These are phyloP conservation scores for Musa itinerans DNA, from an alignment of 176 grass and related monocot species.

Conservation along the genomic window DNA sequence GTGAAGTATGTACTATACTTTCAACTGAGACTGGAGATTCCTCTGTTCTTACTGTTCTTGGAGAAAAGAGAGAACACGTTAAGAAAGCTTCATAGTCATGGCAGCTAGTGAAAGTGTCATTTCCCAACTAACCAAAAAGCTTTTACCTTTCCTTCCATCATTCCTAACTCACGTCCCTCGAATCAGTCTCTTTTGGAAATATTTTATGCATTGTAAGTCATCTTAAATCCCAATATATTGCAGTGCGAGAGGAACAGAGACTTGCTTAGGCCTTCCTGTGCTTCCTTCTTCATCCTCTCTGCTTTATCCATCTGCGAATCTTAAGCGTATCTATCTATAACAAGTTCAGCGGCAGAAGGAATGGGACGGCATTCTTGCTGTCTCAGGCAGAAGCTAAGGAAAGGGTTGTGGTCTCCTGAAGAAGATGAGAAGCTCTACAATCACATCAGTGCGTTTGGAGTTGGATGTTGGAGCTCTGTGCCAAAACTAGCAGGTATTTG, in stretches of 20 bases:
- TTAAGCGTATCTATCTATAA: slow-evolving; percentile 1
- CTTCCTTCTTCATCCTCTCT: background rate
- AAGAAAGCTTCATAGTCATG: background rate
- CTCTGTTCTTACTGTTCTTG: too few species aligned
- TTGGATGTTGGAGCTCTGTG: slow-evolving; percentile 76
- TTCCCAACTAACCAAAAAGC: slow-evolving; percentile 5
- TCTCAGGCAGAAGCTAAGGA: slow-evolving; percentile 53
- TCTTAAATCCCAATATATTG: slow-evolving; percentile 11
- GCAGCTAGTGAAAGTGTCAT: slow-evolving; percentile 6
- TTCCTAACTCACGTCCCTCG: background rate
- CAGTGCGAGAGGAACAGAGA: background rate
- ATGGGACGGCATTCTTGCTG: slow-evolving; percentile 44
- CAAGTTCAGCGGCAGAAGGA: slow-evolving; percentile 1
- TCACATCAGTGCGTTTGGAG: slow-evolving; percentile 49
- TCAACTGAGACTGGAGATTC: too few species aligned
- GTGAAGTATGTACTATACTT: too few species aligned
- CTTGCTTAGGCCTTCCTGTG: slow-evolving; percentile 5
- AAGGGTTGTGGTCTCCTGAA: slow-evolving; percentile 64
- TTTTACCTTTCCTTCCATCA: background rate
- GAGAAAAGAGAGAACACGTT: background rate
- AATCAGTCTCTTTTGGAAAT: background rate
- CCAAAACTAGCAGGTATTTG: slow-evolving; percentile 43
- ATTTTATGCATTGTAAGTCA: background rate
- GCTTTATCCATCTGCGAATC: background rate
- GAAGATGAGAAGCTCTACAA: slow-evolving; percentile 59